Base-by-base conservation (phyloP, 1,284 basidiomycete species). In the Cryptococcus sp. region DNA sequence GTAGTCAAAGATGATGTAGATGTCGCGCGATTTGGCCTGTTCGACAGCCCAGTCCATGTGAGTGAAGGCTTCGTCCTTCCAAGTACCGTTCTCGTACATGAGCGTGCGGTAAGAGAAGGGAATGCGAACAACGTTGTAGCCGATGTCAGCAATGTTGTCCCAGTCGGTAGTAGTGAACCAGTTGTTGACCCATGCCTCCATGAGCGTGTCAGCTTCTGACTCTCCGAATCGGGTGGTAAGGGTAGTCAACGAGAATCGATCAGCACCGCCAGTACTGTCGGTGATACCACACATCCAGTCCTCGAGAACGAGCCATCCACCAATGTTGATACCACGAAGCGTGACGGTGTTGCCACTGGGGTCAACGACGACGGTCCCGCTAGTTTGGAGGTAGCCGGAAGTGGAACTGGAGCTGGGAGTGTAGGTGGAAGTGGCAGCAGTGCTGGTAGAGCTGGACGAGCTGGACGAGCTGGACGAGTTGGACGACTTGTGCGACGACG, bases 201-300 rank as follows among this genome's bases (percentile, higher is more conserved):
- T 56, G 23, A 73, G 61, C 20, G 58, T 58, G 25, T 57, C 57
- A 17, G 70, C 70, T 48, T 68, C 46, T 29, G 57, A 49, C 22
- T 44, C 63, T 34, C 70, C 70, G 65, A 73, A 73, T 61, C 70
- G 67, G 20, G 45, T 46, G 47, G 66, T 65, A 16, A 73, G 58
- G 20, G 70, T 73, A 37, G 52, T 57, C 26, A 68, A 61, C 13
- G 69, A 57, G 66, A 70, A 70, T 58, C 70, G 67, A 54, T 70
- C 70, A 37, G 63, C 60, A 54, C 58, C 62, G 13, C 59, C 64
- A 54, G 64, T 61, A 54, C 62, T 61, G 65, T 73, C 70, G 54
- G 64, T 67, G 52, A 73, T 73, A 59, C 70, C 70, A 50, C 65
- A 67, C 70, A 73, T 73, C 70, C 70, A 73, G 59, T 73, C 68